Evolutionary conservation across 106 monocot species (phyloP).

Genomic region (Posidonia australis): DNA sequence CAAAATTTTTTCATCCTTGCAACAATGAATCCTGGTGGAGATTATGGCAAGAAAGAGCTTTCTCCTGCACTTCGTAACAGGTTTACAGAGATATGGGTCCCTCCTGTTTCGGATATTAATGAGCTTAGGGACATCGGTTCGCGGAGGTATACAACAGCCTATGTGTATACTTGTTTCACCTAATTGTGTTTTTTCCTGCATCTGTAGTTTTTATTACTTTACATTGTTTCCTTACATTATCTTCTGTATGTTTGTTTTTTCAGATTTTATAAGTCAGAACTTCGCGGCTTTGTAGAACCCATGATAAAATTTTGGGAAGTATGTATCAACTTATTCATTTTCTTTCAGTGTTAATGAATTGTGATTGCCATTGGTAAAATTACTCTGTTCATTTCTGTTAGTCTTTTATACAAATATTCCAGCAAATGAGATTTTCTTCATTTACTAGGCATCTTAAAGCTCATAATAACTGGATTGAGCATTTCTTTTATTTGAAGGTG

Average conservation of each 20-base stretch:
- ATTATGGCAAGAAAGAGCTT: slow-evolving; percentile 95
- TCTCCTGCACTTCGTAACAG: slow-evolving; percentile 91
- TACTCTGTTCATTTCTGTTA: too few relatives aligned
- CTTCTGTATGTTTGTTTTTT: not conserved
- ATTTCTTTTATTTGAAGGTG: too few relatives aligned
- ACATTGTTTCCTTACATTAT: not conserved
- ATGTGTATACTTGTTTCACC: slow-evolving; percentile 3
- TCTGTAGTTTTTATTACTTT: not conserved
- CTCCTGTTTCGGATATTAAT: slow-evolving; percentile 50
- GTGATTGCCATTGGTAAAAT: not conserved
- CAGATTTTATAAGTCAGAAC: slow-evolving; percentile 41
- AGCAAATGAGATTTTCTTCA: too few relatives aligned
- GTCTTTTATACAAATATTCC: too few relatives aligned
- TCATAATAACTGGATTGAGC: too few relatives aligned
- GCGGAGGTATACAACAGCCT: slow-evolving; percentile 30
- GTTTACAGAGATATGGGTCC: slow-evolving; percentile 97
- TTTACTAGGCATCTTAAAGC: too few relatives aligned
- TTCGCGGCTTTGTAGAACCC: slow-evolving; percentile 34
- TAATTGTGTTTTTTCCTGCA: not conserved
- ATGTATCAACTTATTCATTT: slow-evolving; percentile 10
- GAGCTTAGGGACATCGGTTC: slow-evolving; percentile 60
- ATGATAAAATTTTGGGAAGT: slow-evolving; percentile 82
- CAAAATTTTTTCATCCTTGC: slow-evolving; percentile 75
- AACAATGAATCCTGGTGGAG: slow-evolving; percentile 99
- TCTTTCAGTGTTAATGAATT: not conserved